Percentiles rank a stretch among this genome's conserved stretches.
Evolutionary conservation across 352 stramenopile genomes (phyloP).

Genomic region (Thraustotheca clavata): DNA sequence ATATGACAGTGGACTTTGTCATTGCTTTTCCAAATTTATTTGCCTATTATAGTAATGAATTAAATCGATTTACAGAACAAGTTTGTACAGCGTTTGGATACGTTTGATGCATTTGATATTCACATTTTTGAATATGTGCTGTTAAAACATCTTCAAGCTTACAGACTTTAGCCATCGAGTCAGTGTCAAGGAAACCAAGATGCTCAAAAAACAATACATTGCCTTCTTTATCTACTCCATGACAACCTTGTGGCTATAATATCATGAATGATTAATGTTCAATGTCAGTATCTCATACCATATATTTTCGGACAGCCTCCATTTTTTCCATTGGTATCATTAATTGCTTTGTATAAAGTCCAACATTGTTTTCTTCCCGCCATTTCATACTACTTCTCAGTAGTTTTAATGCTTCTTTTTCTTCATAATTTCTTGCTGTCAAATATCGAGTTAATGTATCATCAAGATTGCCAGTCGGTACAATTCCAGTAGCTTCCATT

Average conservation of each 20-base stretch:
- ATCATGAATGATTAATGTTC: neutral
- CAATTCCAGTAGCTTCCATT: neutral
- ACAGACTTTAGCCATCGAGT: neutral
- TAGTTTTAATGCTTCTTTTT: constrained; percentile 14
- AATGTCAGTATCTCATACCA: neutral
- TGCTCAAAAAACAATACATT: constrained; percentile 13
- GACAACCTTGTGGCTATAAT: constrained; percentile 13
- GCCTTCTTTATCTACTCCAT: constrained; percentile 18
- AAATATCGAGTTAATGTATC: constrained; percentile 8
- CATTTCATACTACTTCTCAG: neutral
- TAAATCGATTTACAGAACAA: neutral
- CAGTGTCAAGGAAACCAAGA: constrained; percentile 8
- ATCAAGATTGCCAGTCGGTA: constrained; percentile 3
- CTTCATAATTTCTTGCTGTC: neutral
- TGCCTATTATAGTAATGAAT: neutral
- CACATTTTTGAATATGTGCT: constrained; percentile 21
- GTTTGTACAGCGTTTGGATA: neutral
- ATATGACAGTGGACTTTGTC: constrained; percentile 19
- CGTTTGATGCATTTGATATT: constrained; percentile 11
- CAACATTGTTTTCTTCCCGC: constrained; percentile 10
- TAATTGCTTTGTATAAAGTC: neutral
- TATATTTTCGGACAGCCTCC: constrained; percentile 1
- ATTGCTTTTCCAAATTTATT: neutral
- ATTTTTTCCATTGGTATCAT: constrained; percentile 4
- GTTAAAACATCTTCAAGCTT: constrained; percentile 6